These are phyloP conservation scores for Dactylellina leptospora DNA, from an alignment of 2,329 filamentous ascomycete genomes.

Conservation along the genomic window DNA sequence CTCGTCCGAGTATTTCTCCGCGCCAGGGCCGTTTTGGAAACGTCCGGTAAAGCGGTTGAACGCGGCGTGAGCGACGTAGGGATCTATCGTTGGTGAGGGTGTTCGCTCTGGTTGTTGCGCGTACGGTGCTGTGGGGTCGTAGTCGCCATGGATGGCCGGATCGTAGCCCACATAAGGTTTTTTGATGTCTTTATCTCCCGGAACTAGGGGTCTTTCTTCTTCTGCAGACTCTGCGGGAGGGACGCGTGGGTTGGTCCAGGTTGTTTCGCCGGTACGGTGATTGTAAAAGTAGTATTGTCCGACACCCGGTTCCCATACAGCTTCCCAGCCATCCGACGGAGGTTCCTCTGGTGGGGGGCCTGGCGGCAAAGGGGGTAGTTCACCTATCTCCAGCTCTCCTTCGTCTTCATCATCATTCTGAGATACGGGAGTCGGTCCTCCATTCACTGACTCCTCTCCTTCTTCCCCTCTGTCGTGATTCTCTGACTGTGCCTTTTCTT, in stretches of 20 bases:
- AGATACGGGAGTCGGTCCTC: neutral
- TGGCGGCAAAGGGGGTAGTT: slow-evolving; percentile 57
- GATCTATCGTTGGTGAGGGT: slow-evolving; percentile 58
- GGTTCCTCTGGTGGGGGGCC: slow-evolving; percentile 65
- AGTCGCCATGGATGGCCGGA: slow-evolving; percentile 93
- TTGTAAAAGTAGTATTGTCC: slow-evolving; percentile 86
- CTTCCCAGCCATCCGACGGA: slow-evolving; percentile 76
- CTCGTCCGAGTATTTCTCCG: slow-evolving; percentile 83
- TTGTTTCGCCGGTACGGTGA: slow-evolving; percentile 75
- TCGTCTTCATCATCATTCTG: slow-evolving; percentile 6
- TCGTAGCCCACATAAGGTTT: slow-evolving; percentile 81
- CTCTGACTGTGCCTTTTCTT: neutral
- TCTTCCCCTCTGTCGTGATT: neutral
- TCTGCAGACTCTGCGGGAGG: slow-evolving; percentile 61
- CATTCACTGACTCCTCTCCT: neutral
- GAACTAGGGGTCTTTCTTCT: slow-evolving; percentile 45
- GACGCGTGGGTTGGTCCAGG: slow-evolving; percentile 88
- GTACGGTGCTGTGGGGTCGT: slow-evolving; percentile 95
- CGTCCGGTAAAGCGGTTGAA: slow-evolving; percentile 92
- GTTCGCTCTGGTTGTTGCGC: slow-evolving; percentile 69
- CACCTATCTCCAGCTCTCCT: slow-evolving; percentile 57
- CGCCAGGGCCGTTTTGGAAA: slow-evolving; percentile 71
- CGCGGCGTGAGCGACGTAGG: slow-evolving; percentile 74
- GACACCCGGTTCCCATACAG: slow-evolving; percentile 75
- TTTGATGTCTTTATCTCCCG: slow-evolving; percentile 59